These are phyloP conservation scores for Nemania diffusa DNA, from an alignment of 2,329 filamentous ascomycete genomes.

Conservation along the genomic window DNA sequence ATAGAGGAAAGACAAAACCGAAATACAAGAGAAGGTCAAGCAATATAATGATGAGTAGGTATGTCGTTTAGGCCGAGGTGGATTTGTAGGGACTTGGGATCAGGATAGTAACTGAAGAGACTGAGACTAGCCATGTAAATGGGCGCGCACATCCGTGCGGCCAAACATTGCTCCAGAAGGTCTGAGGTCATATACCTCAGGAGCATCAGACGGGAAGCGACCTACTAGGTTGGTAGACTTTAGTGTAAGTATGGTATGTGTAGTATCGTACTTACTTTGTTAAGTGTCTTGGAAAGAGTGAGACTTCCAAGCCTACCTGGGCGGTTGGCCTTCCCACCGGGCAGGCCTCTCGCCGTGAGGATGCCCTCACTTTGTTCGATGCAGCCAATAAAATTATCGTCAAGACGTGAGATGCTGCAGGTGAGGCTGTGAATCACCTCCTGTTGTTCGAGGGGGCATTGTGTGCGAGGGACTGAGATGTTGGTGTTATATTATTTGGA, in stretches of 20 bases:
- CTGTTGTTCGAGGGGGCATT: background rate
- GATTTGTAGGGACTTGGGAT: constrained; percentile 26
- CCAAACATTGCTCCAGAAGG: background rate
- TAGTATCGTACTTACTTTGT: constrained; percentile 26
- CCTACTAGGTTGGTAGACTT: background rate
- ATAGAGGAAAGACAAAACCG: background rate
- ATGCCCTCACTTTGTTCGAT: background rate
- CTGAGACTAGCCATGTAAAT: background rate
- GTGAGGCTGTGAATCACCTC: background rate
- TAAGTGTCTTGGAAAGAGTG: constrained; percentile 12
- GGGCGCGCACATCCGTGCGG: background rate
- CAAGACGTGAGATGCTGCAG: background rate
- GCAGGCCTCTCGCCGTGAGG: background rate
- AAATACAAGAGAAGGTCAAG: background rate
- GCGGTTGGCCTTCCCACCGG: background rate
- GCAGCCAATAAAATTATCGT: constrained; percentile 3
- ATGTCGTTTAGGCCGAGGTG: background rate
- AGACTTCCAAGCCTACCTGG: constrained; percentile 25
- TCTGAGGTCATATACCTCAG: constrained; percentile 3
- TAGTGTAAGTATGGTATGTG: background rate
- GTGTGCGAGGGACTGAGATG: background rate
- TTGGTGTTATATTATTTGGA: background rate
- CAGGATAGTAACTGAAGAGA: background rate
- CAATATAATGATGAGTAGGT: background rate
- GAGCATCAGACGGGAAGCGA: constrained; percentile 6